These are phyloP conservation scores for Phaeosphaeria sp. DNA, from an alignment of 2,329 filamentous ascomycete genomes.

Conservation along the genomic window DNA sequence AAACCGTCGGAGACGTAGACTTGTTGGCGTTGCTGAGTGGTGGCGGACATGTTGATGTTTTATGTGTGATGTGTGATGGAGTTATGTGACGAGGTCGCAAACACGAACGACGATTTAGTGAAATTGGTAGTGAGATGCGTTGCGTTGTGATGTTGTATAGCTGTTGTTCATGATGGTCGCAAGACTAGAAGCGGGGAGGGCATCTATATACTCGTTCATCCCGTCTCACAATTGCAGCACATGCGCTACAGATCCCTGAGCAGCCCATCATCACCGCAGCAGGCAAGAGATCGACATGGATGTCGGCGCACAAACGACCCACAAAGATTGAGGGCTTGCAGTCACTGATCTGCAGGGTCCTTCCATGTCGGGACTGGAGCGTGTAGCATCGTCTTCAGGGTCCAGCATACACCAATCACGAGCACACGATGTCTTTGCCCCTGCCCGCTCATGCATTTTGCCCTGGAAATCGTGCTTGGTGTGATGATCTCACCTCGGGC, in stretches of 20 bases:
- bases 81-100: no score
- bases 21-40: slow-evolving; percentile 23
- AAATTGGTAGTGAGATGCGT: not conserved
- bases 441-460: slow-evolving; percentile 7
- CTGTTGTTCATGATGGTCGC: not conserved
- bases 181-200: slow-evolving; percentile 18
- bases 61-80: not conserved
- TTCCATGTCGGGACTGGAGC: slow-evolving; percentile 15
- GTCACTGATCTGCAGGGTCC: slow-evolving; percentile 43
- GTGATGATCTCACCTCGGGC: slow-evolving; percentile 20
- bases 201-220: slow-evolving; percentile 31
- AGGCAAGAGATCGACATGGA: slow-evolving; percentile 31
- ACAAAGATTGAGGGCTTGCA: slow-evolving; percentile 24
- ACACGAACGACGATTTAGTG: not conserved
- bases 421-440: slow-evolving; percentile 13
- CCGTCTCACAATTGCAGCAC: slow-evolving; percentile 15
- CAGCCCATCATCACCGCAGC: slow-evolving; percentile 20
- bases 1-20: slow-evolving; percentile 50
- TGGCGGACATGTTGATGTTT: slow-evolving; percentile 27
- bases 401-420: slow-evolving; percentile 15
- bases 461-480: slow-evolving; percentile 7
- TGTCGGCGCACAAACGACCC: slow-evolving; percentile 26
- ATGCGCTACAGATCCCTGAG: slow-evolving; percentile 1
- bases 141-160: not conserved
- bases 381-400: not conserved